Evolutionary conservation across 805 yeast genomes (phyloP), one percentile per base, ranked within the genome.

Genomic region (Cyberlindnera xylosilytica): DNA sequence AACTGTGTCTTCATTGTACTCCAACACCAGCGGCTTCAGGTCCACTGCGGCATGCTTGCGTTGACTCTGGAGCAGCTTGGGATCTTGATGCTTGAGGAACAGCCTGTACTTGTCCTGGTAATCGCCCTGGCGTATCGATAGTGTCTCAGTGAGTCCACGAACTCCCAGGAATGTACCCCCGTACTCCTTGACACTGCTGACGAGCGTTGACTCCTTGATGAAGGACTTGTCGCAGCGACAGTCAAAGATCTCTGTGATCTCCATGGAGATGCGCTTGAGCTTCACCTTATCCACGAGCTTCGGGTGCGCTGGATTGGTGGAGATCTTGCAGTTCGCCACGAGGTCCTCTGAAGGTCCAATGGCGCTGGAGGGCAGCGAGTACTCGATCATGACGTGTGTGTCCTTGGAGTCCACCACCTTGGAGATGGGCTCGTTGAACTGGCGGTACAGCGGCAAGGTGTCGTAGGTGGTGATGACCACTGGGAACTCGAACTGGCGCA

Each of bases 321-420:
- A 33, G 1, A 78, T 54, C 30, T 68, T 69, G 16, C 71, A 51
- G 24, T 59, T 55, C 6, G 79, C 39, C 6, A 54, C 50, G 7
- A 80, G 53, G 6, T 62, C 59, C 54, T 81, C 88, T 38, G 66
- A 68, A 0, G 81, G 81, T 1, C 85, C 82, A n/a, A 80, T 68
- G 24, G 82, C 73, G 6, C 79, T 68, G 6, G 69, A 68, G 1
- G 80, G 76, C 16, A 81, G 50, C 6, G 64, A 61, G 37, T 74
- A 64, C 18, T 73, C 75, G 8, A 74, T 65, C 24, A 72, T 53
- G 10, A 75, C 67, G 45, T 70, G 74, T 10, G 68, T 65, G 53
- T 81, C 85, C 15, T 67, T 61, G 1, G 83, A 72, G 13, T 61
- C 64, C 4, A 63, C 63, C 2, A 64, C 57, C 44, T 72, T 77